phyloP scores from a whole-genome alignment of 2,329 filamentous ascomycete genomes.

The Trichoderma koningii region DNA sequence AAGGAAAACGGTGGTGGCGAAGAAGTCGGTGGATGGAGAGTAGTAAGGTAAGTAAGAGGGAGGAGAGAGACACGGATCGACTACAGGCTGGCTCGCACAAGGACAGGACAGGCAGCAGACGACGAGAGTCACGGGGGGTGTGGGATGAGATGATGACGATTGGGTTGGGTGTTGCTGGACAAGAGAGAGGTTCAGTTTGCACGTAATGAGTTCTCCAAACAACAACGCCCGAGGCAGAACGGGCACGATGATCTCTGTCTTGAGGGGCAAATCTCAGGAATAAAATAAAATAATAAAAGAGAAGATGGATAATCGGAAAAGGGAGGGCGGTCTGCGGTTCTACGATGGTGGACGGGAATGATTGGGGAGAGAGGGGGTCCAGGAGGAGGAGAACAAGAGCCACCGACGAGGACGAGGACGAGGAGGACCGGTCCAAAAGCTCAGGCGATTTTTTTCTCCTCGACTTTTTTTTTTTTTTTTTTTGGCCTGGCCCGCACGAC shows the following conservation, averaged over 20 bases:
- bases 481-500: constrained; percentile 32
- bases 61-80: constrained; percentile 14
- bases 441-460: constrained; percentile 33
- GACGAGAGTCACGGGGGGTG: background rate
- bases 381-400: background rate
- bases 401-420: too few relatives aligned
- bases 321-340: constrained; percentile 35
- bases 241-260: constrained; percentile 31
- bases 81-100: constrained; percentile 25
- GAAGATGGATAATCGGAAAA: too few relatives aligned
- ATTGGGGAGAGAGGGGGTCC: background rate
- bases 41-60: background rate
- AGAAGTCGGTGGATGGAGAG: background rate
- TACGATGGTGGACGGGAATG: constrained; percentile 29
- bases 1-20: constrained; percentile 18
- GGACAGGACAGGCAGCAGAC: constrained; percentile 11
- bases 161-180: constrained; percentile 13
- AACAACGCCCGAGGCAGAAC: constrained; percentile 19
- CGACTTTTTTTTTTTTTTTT: constrained; percentile 33
- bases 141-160: constrained; percentile 5
- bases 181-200: background rate
- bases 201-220: constrained; percentile 18
- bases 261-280: too few relatives aligned
- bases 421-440: constrained; percentile 23
- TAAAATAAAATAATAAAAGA: too few relatives aligned